Base-by-base conservation (phyloP, 345 rosid genomes). In the Eucalyptus brandiana region DNA sequence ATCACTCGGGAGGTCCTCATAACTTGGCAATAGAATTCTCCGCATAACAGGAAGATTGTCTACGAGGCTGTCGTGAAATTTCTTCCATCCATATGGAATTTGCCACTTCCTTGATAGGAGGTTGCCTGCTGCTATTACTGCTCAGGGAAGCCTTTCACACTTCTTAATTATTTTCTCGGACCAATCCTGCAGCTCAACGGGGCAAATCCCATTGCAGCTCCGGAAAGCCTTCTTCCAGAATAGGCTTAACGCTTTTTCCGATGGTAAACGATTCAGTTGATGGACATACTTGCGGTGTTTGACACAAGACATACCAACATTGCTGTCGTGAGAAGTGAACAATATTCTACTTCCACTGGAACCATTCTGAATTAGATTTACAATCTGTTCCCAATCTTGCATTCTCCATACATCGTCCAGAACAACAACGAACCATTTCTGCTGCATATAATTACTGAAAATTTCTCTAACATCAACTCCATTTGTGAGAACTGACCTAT, bases 331-430 rank as follows among this genome's bases (percentile, higher is more conserved):
- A 14, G 90, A 69, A 9, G 92, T 91, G 58, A 88, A 9, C 44
- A 89, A 40, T 12, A 88, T 80, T n/a, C 69, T 72, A n/a, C 92
- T 72, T 45, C 91, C 88, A 28, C 19, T 13, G 32, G 21, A 14
- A 44, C 87, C 50, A 37, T 18, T 28, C 12, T 87, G 90, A 32
- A 91, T 34, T 30, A 26, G 37, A 17, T 49, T 12, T 19, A 9
- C 50, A 16, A 91, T 58, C 23, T 1, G 14, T 11, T 44, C 45
- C 87, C 51, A 89, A 30, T 53, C 87, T 30, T 32, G 47, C 17
- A 24, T 40, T 4, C 88, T 88, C 88, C 89, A 86, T 17, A 91
- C 17, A 56, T 89, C 86, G 16, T 91, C 92, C 45, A 91, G 89
- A 9, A 88, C 89, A 42, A 91, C 21, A 12, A 87, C 8, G n/a